Conservation (phyloP, 73 alveolate genomes). For the Symbiodinium natans region DNA sequence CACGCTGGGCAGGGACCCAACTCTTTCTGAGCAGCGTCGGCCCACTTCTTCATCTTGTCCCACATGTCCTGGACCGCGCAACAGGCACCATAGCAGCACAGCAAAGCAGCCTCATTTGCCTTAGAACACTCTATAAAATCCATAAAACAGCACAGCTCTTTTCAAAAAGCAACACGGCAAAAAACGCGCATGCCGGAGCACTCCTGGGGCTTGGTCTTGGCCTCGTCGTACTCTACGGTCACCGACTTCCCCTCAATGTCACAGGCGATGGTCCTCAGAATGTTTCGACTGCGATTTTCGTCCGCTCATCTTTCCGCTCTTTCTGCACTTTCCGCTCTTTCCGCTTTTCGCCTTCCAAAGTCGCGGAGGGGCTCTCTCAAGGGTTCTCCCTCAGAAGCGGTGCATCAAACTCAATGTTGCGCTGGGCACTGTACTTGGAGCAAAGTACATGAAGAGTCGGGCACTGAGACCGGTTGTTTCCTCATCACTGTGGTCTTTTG, state of each 20-base stretch:
- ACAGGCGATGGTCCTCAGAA: slow-evolving; percentile 66
- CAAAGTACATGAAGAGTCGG: too few species aligned
- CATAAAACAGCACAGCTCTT: neutral
- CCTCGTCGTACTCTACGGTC: slow-evolving; percentile 80
- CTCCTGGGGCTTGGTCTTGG: slow-evolving; percentile 87
- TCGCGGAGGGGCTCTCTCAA: too few species aligned
- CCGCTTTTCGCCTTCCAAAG: too few species aligned
- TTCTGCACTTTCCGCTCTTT: too few species aligned
- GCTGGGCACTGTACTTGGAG: too few species aligned
- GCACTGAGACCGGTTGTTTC: too few species aligned
- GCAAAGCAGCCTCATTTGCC: neutral
- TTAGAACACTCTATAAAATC: neutral
- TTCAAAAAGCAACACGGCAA: neutral
- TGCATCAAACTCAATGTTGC: too few species aligned
- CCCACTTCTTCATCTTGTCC: slow-evolving; percentile 94
- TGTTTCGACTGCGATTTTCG: too few species aligned
- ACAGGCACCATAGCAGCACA: too few species aligned
- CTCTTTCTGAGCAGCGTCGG: slow-evolving; percentile 88
- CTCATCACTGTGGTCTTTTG: too few species aligned
- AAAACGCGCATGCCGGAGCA: neutral
- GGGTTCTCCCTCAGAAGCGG: too few species aligned
- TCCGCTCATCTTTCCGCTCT: too few species aligned
- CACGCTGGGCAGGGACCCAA: slow-evolving; percentile 80
- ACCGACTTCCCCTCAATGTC: slow-evolving; percentile 80
- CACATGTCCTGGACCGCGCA: slow-evolving; percentile 68